Evolutionary conservation across 176 grass and related monocot species (phyloP).

Genomic region (Hordeum marinum): DNA sequence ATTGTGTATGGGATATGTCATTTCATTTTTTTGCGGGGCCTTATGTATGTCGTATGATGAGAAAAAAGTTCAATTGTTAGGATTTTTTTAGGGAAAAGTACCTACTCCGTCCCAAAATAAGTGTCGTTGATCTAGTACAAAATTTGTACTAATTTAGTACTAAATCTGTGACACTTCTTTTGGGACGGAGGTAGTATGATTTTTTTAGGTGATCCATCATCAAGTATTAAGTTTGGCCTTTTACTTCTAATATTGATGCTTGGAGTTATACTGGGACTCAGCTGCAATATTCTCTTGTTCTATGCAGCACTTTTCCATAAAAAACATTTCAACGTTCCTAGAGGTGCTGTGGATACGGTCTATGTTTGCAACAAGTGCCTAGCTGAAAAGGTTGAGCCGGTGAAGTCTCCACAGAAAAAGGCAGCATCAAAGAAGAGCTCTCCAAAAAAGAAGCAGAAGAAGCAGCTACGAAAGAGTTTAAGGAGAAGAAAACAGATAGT

Average conservation of each 20-base stretch:
- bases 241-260: conserved; percentile 30
- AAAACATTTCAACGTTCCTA: conserved; percentile 90
- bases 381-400: conserved; percentile 38
- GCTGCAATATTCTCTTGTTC: conserved; percentile 35
- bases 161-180: too few relatives aligned
- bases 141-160: too few relatives aligned
- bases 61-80: not conserved
- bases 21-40: conserved; percentile 26
- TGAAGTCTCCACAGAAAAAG: conserved; percentile 40
- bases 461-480: conserved; percentile 25
- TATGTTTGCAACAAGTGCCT: conserved; percentile 88
- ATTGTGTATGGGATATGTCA: not conserved
- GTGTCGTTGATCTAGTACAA: too few relatives aligned
- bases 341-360: conserved; percentile 38
- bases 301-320: conserved; percentile 87
- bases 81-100: conserved; percentile 7
- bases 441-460: conserved; percentile 46
- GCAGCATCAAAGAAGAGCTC: conserved; percentile 34
- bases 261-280: conserved; percentile 21
- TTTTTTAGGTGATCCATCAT: conserved; percentile 12
- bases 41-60: not conserved
- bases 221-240: not conserved
- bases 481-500: conserved; percentile 48
- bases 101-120: too few relatives aligned
- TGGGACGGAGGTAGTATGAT: not conserved